Evolutionary conservation across 2,329 filamentous ascomycete genomes (phyloP).

Genomic region (Lasiodiplodia hormozganensis): DNA sequence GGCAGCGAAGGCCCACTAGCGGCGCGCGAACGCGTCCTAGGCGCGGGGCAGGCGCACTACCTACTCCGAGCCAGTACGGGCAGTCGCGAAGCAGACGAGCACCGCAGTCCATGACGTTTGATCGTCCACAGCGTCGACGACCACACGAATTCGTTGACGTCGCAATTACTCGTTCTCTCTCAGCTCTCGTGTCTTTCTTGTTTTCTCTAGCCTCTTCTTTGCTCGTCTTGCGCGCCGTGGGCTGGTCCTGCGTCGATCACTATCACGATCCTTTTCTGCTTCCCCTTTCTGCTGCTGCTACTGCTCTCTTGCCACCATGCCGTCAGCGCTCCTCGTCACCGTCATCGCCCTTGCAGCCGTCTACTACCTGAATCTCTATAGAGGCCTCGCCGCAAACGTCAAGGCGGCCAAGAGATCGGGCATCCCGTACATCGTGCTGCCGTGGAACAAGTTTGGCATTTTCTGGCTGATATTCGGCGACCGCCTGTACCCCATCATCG

Average conservation of each 20-base stretch:
- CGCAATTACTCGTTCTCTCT: slow-evolving; percentile 2
- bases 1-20: slow-evolving; percentile 1
- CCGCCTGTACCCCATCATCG: slow-evolving; percentile 64
- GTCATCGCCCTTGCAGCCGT: slow-evolving; percentile 41
- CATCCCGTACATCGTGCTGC: slow-evolving; percentile 51
- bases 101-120: slow-evolving; percentile 1
- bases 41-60: slow-evolving; percentile 5
- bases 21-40: slow-evolving; percentile 3
- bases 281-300: background rate
- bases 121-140: background rate
- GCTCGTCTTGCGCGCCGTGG: background rate
- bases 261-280: background rate
- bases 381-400: slow-evolving; percentile 49
- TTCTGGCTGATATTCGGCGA: slow-evolving; percentile 63
- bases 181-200: background rate
- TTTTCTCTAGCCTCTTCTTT: background rate
- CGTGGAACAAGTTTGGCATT: slow-evolving; percentile 57
- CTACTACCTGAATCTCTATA: slow-evolving; percentile 45
- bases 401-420: slow-evolving; percentile 54
- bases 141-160: slow-evolving; percentile 1
- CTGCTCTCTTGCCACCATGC: slow-evolving; percentile 33
- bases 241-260: slow-evolving; percentile 15
- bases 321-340: slow-evolving; percentile 37
- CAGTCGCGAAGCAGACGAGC: background rate
- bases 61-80: background rate